Base-by-base conservation (phyloP, 2,329 filamentous ascomycete species). In the Colletotrichum sp. region DNA sequence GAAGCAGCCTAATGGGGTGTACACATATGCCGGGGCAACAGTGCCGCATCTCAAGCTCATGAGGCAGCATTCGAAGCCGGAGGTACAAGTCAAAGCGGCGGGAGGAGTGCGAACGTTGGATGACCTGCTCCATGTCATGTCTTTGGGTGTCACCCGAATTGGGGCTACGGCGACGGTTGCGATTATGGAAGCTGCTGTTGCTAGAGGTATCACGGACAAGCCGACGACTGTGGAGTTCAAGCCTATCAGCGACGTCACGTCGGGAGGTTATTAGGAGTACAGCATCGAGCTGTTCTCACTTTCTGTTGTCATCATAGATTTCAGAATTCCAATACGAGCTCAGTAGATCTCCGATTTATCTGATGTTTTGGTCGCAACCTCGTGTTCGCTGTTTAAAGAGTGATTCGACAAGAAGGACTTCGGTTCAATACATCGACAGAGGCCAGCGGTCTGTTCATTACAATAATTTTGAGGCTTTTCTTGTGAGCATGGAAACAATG, bases 21-120 rank as follows among this genome's bases (percentile, higher is more conserved):
- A 92, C 76, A 86, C 84, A 9, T 92, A 91, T 80, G 84, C 85
- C 15, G 91, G 90, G 0, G 90, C 90, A 0, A 92, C 89, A 0
- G 81, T 89, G 10, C 80, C 80, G 26, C 86, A 91, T 78, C 79
- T 93, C 16, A 86, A 87, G 81, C 78, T 93, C 2, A 93, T 92
- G 90, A 84, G 87, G 64, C 79, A 87, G 68, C 81, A 87, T 55
- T 82, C 86, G 6, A 84, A 84, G 2, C 79, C 85, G 0, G 81
- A 82, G 0, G 85, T 92, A 0, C 88, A 90, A 81, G 86, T 92
- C 72, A 92, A 93, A 81, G 90, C 90, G 1, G 90, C 90, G 0
- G 90, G 90, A 1, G 90, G 90, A 2, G 87, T 92, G 6, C 82
- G 90, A 16, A 91, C 89, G 0, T 79, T 93, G 57, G 89, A 92